Evolutionary conservation across 2,329 filamentous ascomycete species (phyloP).

Genomic region (Teratosphaeria nubilosa): DNA sequence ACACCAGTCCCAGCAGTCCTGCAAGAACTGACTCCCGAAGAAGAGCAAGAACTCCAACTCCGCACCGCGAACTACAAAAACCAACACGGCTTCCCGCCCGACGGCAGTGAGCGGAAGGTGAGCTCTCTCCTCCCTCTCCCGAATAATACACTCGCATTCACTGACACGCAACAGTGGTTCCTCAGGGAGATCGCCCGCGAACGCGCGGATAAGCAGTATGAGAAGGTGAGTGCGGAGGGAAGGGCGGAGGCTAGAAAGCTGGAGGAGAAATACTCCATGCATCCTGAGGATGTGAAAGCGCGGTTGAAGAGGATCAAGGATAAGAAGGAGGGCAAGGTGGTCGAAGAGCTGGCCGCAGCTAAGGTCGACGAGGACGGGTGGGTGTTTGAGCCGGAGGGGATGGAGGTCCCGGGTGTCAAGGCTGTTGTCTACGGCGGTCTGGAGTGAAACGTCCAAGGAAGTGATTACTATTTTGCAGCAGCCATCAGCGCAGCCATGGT

Average conservation of each 20-base stretch:
- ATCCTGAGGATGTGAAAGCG: not conserved
- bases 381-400: not conserved
- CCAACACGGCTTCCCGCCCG: not conserved
- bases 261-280: not conserved
- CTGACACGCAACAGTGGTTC: not conserved
- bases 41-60: not conserved
- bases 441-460: not conserved
- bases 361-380: not conserved
- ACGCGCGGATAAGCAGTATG: not conserved
- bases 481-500: no score
- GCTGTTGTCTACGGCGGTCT: not conserved
- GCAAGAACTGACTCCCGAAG: not conserved
- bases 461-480: no score
- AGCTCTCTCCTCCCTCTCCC: not conserved
- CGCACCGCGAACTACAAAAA: not conserved
- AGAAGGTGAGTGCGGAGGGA: not conserved
- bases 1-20: not conserved
- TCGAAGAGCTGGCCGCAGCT: not conserved
- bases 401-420: not conserved
- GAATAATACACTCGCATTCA: not conserved
- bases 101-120: not conserved
- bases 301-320: not conserved
- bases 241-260: not conserved
- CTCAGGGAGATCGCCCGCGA: not conserved
- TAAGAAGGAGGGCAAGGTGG: not conserved